Base-by-base conservation (phyloP, 2,329 filamentous ascomycete genomes). In the Plenodomus tracheiphilus region DNA sequence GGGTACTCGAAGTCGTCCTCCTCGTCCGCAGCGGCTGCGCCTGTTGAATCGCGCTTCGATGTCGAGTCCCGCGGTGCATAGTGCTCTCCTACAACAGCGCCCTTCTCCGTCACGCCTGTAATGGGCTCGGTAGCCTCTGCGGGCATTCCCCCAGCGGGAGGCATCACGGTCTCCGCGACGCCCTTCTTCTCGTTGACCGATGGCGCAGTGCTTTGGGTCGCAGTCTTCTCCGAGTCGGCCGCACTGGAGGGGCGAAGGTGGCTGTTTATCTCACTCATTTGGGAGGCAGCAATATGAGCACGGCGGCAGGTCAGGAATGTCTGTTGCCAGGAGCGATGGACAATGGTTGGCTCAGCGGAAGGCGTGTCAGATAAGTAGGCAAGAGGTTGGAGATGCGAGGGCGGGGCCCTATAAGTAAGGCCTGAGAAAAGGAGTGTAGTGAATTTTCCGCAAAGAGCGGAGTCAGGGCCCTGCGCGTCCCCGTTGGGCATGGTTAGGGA, bases 1-100 rank as follows among this genome's bases (percentile, higher is more conserved):
- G 69, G 69, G 40, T 72, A 72, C n/a, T 68, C 69, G 39, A 68
- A 64, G 18, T 63, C 51, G 22, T 65, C 66, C 4, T 65, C 66
- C 5, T 64, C 58, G 5, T 67, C 64, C 32, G 45, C 36, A 18
- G 49, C 49, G 45, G 49, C 34, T 19, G 44, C 49, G 49, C 49
- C 46, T 40, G 60, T 46, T 4, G 62, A 62, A 20, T 53, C 52
- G 32, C 53, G 52, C 46, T 59, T 59, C 16, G 59, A 53, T 16
- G 44, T 51, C 38, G 48, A 47, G 10, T 22, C 18, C 2, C 15
- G 18, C 15, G 37, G 18, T 22, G 19, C 19, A 39, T 8, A 5
- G 10, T 46, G 41, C 35, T 49, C 49, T 18, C n/a, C 39, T n/a
- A n/a, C 16, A 18, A 32, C 28, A 11, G 28, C 28, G 28, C 28